These are phyloP conservation scores for Rhizophagus clarus DNA, from an alignment of 192 early-diverging fungal species.

Conservation along the genomic window DNA sequence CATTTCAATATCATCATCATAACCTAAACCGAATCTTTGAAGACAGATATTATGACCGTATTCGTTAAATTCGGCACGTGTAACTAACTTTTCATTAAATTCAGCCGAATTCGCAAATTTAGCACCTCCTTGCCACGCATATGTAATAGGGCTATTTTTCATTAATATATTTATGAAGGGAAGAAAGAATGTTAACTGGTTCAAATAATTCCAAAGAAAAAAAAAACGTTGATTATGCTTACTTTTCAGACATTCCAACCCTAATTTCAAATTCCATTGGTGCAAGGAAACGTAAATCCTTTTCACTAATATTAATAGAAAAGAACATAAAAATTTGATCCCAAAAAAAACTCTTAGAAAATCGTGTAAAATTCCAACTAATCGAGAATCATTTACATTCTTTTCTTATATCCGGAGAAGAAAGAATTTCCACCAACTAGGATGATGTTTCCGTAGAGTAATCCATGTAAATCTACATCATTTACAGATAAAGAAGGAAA, in stretches of 20 bases:
- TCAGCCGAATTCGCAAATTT: constrained; percentile 43
- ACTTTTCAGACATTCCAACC: constrained; percentile 59
- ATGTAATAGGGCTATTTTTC: constrained; percentile 53
- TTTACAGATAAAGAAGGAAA: constrained; percentile 31
- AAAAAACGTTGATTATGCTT: constrained; percentile 34
- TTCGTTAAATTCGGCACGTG: constrained; percentile 64
- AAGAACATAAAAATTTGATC: background rate
- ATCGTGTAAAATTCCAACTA: background rate
- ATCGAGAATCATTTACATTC: constrained; percentile 51
- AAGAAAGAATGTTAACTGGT: background rate
- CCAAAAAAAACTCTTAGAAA: background rate
- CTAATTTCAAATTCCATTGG: constrained; percentile 60
- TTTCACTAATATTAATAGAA: constrained; percentile 34
- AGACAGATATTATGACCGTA: constrained; percentile 59
- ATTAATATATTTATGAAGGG: constrained; percentile 3
- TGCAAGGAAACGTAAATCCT: constrained; percentile 58
- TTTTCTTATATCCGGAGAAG: constrained; percentile 62
- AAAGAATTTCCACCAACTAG: constrained; percentile 68
- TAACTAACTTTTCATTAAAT: constrained; percentile 53
- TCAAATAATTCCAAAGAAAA: background rate
- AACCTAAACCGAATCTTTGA: constrained; percentile 46
- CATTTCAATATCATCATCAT: background rate
- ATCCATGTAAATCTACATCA: constrained; percentile 52
- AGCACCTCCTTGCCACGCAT: constrained; percentile 62
- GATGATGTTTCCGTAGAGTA: constrained; percentile 69